Evolutionary conservation across 345 rosid genomes (phyloP), one percentile per base, ranked within the genome.

Genomic region (Populus pruinosa): DNA sequence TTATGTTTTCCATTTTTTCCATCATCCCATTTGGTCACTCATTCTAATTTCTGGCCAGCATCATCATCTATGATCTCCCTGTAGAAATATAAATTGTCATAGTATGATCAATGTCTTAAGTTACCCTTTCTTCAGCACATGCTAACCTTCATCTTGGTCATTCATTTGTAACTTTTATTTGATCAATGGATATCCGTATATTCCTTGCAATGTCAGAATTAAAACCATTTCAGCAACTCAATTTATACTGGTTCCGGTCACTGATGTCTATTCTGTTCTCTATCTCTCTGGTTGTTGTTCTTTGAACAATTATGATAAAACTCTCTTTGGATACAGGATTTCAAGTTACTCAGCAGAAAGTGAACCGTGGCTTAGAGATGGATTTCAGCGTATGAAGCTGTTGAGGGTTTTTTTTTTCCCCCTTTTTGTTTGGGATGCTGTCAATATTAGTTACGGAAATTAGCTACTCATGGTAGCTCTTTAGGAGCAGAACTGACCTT

Each of bases 401-500:
- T 69, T 61, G 14, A 36, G 67, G 27, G 18, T 12, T 66, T 4
- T 41, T 33, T 65, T 4, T 39, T 33, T 66, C 16, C 17, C 47
- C 79, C 29, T 55, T 1, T 55, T 70, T 72, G 76, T 70, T 80
- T 62, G 68, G 71, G 81, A 74, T 76, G 72, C 78, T 39, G 29
- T 66, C 35, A 2, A 61, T 61, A 73, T 38, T 68, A 61, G 44
- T 76, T n/a, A 47, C 66, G 29, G 69, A 50, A 63, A 67, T 76
- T 76, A 72, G 69, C 79, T 77, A 75, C 31, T 7, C 68, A 65
- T 59, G 70, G 70, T 43, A 43, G 72, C 25, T 47, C 44, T 35
- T 64, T 36, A 67, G 81, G 74, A 65, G 73, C 55, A 64, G 65
- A 78, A 78, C 78, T 82, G 75, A 85, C 84, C 81, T 38, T 69